Evolutionary conservation across 2,329 filamentous ascomycete species (phyloP), one percentile per base, ranked within the genome.

Genomic region (Diaporthe capsici): DNA sequence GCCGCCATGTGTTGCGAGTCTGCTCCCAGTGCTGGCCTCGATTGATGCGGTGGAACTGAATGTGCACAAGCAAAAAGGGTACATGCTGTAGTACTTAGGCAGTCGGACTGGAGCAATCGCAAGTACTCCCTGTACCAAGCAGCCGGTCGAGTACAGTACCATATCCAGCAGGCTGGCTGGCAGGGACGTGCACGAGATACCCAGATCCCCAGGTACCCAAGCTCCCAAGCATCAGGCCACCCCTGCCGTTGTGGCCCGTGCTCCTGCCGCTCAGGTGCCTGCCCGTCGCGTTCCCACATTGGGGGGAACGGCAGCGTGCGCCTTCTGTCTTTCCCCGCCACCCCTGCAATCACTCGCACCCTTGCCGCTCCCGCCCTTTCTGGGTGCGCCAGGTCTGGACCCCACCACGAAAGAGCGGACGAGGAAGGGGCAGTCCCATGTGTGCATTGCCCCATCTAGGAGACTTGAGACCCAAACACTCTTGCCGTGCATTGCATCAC

Each of bases 331-430:
- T 39, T 51, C 63, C 65, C 47, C 47, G 65, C 47, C 31, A 68
- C 65, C 65, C 65, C 65, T 68, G 65, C 57, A 37, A 12, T n/a
- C 57, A 25, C 22, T 25, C 9, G 4, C 13, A 67, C 28, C 42
- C 28, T 22, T 67, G 61, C 31, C 71, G n/a, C 49, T 53, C 71
- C 71, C 71, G 71, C 71, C 49, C 49, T 65, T 73, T 73, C 71
- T 39, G 20, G 71, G 71, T 73, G 71, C 22, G 58, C 28, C 25
- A 44, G 58, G 20, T 47, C 39, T 44, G 58, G 51, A 73, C 71
- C 71, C 71, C 71, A 73, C 71, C 71, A 73, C 10, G 71, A 73
- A 73, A 73, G 71, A 65, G 71, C 71, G 71, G 71, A 53, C 49
- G 63, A 68, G 63, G 25, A 68, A 25, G 44, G 47, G 28, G 25